Percentiles rank a stretch among this genome's conserved stretches.
Conservation (phyloP, 805 yeast species). For the Priceomyces fermenticarens region DNA sequence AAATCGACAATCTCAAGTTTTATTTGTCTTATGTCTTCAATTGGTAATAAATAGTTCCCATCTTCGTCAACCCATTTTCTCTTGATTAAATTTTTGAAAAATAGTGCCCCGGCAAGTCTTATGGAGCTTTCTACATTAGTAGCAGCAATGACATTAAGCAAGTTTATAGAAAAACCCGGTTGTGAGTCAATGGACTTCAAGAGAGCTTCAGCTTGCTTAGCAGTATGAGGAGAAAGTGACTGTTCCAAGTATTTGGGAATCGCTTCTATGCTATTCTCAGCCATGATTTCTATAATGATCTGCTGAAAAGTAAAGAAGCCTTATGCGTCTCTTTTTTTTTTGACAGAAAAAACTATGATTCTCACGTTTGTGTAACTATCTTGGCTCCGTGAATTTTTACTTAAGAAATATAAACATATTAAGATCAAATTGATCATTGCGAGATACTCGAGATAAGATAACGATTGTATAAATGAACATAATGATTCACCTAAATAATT, state of each 20-base stretch:
- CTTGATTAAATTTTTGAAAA: slow-evolving; percentile 82
- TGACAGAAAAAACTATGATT: background rate
- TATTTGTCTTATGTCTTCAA: slow-evolving; percentile 61
- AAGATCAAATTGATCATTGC: no score
- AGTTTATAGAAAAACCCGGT: slow-evolving; percentile 72
- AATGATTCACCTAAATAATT: no score
- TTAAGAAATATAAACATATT: no score
- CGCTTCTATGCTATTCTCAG: slow-evolving; percentile 41
- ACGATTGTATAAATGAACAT: no score
- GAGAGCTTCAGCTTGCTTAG: slow-evolving; percentile 65
- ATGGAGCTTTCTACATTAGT: slow-evolving; percentile 49
- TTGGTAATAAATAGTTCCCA: slow-evolving; percentile 67
- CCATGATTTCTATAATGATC: slow-evolving; percentile 13
- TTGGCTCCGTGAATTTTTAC: background rate
- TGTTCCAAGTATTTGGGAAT: slow-evolving; percentile 56
- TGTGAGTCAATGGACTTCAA: slow-evolving; percentile 60
- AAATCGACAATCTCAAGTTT: slow-evolving; percentile 77
- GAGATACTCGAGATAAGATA: no score
- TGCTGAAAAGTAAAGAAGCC: background rate
- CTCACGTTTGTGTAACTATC: slow-evolving; percentile 1
- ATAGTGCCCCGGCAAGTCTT: slow-evolving; percentile 84
- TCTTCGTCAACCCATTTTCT: slow-evolving; percentile 89
- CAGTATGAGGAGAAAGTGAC: slow-evolving; percentile 60
- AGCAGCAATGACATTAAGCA: slow-evolving; percentile 76
- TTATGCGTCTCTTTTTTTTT: background rate